phyloP scores from a whole-genome alignment of 2,329 filamentous ascomycete species.

The Uncinocarpus reesii region DNA sequence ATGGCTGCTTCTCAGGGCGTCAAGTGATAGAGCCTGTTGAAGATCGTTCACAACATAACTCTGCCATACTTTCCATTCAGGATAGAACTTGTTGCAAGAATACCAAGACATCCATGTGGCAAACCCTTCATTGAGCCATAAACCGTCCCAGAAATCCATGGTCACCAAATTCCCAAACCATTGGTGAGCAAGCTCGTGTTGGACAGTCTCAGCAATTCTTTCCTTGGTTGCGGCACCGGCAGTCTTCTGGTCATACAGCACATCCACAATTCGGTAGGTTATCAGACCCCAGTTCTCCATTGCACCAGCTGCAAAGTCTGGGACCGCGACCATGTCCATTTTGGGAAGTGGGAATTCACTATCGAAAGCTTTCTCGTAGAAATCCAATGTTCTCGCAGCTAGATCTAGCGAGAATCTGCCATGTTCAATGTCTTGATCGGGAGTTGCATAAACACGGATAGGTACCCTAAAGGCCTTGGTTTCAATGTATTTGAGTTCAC shows the following conservation, averaged over 20 bases:
- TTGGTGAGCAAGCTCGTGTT: conserved; percentile 93
- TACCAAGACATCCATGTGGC: conserved; percentile 92
- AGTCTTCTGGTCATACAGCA: conserved; percentile 83
- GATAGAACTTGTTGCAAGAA: conserved; percentile 88
- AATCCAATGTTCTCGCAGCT: conserved; percentile 77
- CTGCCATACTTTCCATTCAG: conserved; percentile 98
- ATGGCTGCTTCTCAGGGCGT: conserved; percentile 87
- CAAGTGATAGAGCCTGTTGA: conserved; percentile 74
- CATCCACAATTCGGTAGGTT: conserved; percentile 84
- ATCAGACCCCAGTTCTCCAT: conserved; percentile 99
- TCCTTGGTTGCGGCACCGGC: conserved; percentile 84
- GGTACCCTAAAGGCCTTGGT: conserved; percentile 84
- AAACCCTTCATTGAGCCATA: conserved; percentile 93
- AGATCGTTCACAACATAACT: conserved; percentile 88
- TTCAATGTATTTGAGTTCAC: conserved; percentile 88
- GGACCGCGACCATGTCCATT: conserved; percentile 95
- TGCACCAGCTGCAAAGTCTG: conserved; percentile 87
- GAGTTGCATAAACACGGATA: conserved; percentile 85
- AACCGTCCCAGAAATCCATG: conserved; percentile 97
- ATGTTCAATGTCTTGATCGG: conserved; percentile 80
- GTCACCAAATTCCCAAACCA: conserved; percentile 98
- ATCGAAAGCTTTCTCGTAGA: conserved; percentile 92
- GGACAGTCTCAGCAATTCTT: conserved; percentile 86
- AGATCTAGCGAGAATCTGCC: conserved; percentile 84
- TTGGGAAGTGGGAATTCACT: conserved; percentile 79